phyloP scores from a whole-genome alignment of 306 rosid genomes.

The Citrullus amarus region DNA sequence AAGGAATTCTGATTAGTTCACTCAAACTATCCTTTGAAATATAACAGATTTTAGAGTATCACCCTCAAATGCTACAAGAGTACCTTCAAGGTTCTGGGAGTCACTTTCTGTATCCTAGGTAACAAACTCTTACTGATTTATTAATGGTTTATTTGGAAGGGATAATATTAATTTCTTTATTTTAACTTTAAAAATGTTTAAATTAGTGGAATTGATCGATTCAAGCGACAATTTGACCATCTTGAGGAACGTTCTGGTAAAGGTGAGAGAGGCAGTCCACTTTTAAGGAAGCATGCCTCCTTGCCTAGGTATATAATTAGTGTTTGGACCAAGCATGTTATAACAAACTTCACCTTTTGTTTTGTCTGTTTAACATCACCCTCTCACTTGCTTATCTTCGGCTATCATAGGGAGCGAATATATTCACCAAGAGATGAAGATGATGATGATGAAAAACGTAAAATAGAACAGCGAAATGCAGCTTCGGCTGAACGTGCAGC shows the following conservation, averaged over 20 bases:
- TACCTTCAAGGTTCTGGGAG: constrained; percentile 38
- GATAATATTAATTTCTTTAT: background rate
- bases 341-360: background rate
- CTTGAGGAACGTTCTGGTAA: constrained; percentile 33
- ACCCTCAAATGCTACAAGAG: constrained; percentile 57
- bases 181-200: background rate
- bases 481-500: constrained; percentile 18
- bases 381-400: background rate
- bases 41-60: constrained; percentile 56
- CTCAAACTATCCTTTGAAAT: constrained; percentile 7
- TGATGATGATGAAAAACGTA: constrained; percentile 12
- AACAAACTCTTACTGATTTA: constrained; percentile 5
- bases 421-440: constrained; percentile 22
- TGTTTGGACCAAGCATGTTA: background rate
- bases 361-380: background rate
- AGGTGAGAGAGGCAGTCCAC: constrained; percentile 28
- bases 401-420: constrained; percentile 33
- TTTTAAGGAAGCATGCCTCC: constrained; percentile 46
- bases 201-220: constrained; percentile 48
- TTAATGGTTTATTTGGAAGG: background rate
- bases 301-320: constrained; percentile 44
- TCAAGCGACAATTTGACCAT: constrained; percentile 44
- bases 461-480: constrained; percentile 7
- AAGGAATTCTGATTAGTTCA: background rate
- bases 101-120: constrained; percentile 66